phyloP scores from a whole-genome alignment of 805 yeast genomes.

The Jamesozyma gamospora region DNA sequence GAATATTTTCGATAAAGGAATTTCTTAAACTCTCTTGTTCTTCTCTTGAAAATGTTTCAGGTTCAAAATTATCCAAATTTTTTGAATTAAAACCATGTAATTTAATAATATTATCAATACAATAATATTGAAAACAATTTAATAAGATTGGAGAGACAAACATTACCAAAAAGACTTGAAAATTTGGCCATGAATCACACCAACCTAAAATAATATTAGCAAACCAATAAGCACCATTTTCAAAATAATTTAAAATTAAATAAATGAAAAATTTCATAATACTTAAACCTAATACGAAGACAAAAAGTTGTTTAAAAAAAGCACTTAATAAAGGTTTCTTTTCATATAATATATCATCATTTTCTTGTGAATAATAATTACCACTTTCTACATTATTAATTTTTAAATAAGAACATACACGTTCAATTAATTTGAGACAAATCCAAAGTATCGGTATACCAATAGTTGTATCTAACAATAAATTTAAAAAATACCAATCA shows the following conservation, averaged over 20 bases:
- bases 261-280: conserved; percentile 55
- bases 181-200: conserved; percentile 69
- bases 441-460: conserved; percentile 79
- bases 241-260: conserved; percentile 51
- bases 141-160: conserved; percentile 65
- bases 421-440: conserved; percentile 43
- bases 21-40: too few relatives aligned
- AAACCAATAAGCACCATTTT: conserved; percentile 59
- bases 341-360: neutral
- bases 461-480: conserved; percentile 83
- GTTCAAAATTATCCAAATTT: conserved; percentile 25
- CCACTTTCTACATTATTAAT: conserved; percentile 41
- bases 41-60: conserved; percentile 9
- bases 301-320: conserved; percentile 58
- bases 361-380: conserved; percentile 22
- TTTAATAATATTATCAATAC: conserved; percentile 66
- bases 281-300: conserved; percentile 56
- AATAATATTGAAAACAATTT: conserved; percentile 63
- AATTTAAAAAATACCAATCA: conserved; percentile 87
- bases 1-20: too few relatives aligned
- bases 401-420: conserved; percentile 24
- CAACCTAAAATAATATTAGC: conserved; percentile 73
- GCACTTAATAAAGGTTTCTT: conserved; percentile 35
- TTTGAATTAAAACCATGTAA: conserved; percentile 31
- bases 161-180: conserved; percentile 82